Percentiles rank a stretch among this genome's conserved stretches.
phyloP scores from a whole-genome alignment of 805 yeast genomes.

The Myxozyma mucilagina region DNA sequence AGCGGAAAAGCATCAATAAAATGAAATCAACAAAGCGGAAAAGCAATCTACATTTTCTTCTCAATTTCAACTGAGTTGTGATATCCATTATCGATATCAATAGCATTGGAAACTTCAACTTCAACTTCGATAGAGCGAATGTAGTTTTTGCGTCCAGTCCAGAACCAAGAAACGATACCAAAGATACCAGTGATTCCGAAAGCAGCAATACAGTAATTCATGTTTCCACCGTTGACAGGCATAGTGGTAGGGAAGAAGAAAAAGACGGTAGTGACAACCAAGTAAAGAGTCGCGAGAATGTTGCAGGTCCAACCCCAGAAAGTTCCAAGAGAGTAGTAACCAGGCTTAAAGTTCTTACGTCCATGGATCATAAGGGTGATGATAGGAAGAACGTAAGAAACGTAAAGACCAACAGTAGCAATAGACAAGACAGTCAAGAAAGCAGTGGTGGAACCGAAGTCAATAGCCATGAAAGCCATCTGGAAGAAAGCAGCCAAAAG shows the following conservation, averaged over 20 bases:
- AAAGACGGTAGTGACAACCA: conserved; percentile 33
- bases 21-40: not conserved
- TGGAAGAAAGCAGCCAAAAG: conserved; percentile 26
- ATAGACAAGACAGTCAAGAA: conserved; percentile 32
- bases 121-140: conserved; percentile 16
- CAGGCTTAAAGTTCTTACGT: conserved; percentile 22
- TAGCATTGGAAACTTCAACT: conserved; percentile 9
- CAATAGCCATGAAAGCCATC: conserved; percentile 32
- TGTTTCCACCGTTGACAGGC: conserved; percentile 37
- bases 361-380: conserved; percentile 26
- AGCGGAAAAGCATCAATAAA: not conserved
- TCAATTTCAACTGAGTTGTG: conserved; percentile 2
- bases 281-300: conserved; percentile 29
- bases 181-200: conserved; percentile 35
- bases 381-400: conserved; percentile 32
- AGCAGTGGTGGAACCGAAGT: conserved; percentile 32
- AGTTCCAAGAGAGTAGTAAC: conserved; percentile 28
- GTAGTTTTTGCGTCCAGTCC: conserved; percentile 24
- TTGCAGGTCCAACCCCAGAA: conserved; percentile 29
- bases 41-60: conserved; percentile 5
- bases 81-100: conserved; percentile 3
- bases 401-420: conserved; percentile 34
- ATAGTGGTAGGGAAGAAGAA: conserved; percentile 37
- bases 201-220: conserved; percentile 37
- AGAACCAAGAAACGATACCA: conserved; percentile 26